Evolutionary conservation across 768 basidiomycete genomes (phyloP), one percentile per base, ranked within the genome.

Genomic region (Leccinum aurantiacum): DNA sequence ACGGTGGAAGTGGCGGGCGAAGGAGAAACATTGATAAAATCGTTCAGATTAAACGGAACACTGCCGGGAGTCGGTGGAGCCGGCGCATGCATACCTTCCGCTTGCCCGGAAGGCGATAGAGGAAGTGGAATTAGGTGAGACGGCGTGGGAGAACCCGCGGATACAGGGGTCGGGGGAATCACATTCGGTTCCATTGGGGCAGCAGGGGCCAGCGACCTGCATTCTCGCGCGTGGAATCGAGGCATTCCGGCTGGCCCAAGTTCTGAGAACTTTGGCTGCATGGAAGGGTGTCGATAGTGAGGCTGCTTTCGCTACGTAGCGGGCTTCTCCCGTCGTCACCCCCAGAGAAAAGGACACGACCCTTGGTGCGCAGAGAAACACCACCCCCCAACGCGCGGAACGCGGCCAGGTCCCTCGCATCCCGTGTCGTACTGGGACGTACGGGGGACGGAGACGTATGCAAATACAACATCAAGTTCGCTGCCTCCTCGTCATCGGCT

Each of bases 401-500:
- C 17, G 86, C 82, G 6, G 80, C 79, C 35, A 78, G 62, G 46
- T 85, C 83, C 29, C 60, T 68, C 25, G 74, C 71, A 33, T 74
- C 71, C 38, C 76, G 74, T 37, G 81, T 83, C 47, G 79, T 80
- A 15, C 79, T 74, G 22, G 82, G 81, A 44, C 90, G 84, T 19
- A 80, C 89, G 9, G 91, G 91, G 0, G 90, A 92, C 0, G 91
- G 91, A 1, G 90, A 92, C 6, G 91, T 92, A 46, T 92, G 91
- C 54, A 94, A 82, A 74, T 84, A 90, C 22, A 93, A 77, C 85
- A 94, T 89, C 48, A 93, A 75, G 68, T 91, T 90, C n/a, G 92
- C 91, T 0, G 91, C 92, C 67, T 93, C 92, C 37, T 74, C 72
- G 61, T 85, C 87, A 70, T 91, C 90, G 33, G 86, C 84, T 76